Percentiles rank a stretch among this genome's conserved stretches.
phyloP scores from a whole-genome alignment of 2,329 filamentous ascomycete species.

The Paecilomyces variotii region DNA sequence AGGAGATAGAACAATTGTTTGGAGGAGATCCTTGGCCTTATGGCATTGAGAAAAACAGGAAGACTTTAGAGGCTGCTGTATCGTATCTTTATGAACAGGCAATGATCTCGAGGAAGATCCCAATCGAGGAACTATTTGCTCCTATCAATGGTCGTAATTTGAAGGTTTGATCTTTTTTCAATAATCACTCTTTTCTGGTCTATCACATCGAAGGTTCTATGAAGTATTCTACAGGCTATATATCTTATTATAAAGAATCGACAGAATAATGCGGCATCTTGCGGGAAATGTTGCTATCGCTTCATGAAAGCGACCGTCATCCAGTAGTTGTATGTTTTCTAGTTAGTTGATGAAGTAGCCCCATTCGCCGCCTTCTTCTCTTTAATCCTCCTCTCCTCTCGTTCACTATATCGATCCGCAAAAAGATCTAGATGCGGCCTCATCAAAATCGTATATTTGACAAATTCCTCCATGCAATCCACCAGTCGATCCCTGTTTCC shows the following conservation, averaged over 20 bases:
- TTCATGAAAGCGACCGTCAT: too few relatives aligned
- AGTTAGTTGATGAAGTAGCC: too few relatives aligned
- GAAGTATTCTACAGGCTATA: too few relatives aligned
- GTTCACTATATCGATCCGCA: conserved; percentile 55
- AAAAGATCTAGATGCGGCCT: conserved; percentile 54
- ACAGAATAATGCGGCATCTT: too few relatives aligned
- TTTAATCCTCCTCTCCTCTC: conserved; percentile 26
- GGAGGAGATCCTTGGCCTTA: conserved; percentile 19
- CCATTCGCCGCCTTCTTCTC: conserved; percentile 8
- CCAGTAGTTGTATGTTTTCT: too few relatives aligned
- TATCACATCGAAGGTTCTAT: too few relatives aligned
- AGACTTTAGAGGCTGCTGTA: conserved; percentile 23
- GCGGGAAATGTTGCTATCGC: too few relatives aligned
- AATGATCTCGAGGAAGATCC: conserved; percentile 19
- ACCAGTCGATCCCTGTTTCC: conserved; percentile 53
- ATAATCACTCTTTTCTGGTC: too few relatives aligned
- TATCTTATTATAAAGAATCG: too few relatives aligned
- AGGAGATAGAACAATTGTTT: conserved; percentile 28
- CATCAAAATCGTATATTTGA: conserved; percentile 62
- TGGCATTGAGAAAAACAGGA: conserved; percentile 24
- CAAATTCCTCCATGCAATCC: conserved; percentile 63
- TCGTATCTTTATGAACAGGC: conserved; percentile 21
- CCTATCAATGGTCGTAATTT: conserved; percentile 4
- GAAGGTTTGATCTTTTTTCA: background rate
- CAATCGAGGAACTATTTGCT: conserved; percentile 23